A percentile compares a stretch with the other conserved stretches of the same genome.
phyloP scores from a whole-genome alignment of 164 flowering plant genomes.

The Chloranthus sessilifolius region DNA sequence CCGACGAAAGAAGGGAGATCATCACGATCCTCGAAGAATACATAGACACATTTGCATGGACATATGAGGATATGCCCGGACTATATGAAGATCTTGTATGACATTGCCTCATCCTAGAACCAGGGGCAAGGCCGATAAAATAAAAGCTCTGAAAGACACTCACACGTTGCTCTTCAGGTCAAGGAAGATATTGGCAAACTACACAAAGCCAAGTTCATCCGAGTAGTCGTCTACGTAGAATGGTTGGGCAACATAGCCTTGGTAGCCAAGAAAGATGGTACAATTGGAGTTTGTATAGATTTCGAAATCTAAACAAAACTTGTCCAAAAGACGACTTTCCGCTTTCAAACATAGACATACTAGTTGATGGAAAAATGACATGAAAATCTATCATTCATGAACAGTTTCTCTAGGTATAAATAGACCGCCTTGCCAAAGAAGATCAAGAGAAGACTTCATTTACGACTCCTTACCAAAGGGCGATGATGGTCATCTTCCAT shows the following conservation, averaged over 20 bases:
- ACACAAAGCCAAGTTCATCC: no score
- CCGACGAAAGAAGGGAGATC: neutral
- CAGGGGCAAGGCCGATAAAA: neutral
- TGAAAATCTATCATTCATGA: neutral
- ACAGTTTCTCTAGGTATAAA: no score
- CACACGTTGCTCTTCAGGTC: neutral
- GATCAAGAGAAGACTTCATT: neutral
- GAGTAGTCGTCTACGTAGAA: no score
- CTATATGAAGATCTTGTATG: neutral
- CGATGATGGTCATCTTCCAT: slow-evolving; percentile 1
- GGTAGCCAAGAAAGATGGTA: neutral
- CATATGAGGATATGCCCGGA: neutral
- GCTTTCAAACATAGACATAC: neutral
- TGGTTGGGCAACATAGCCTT: neutral
- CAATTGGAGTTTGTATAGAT: neutral
- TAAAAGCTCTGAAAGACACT: neutral
- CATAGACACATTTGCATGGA: neutral
- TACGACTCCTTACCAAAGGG: neutral
- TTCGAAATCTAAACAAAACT: neutral
- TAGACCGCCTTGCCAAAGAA: neutral
- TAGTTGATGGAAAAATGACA: neutral
- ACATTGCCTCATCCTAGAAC: neutral
- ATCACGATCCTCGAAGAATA: neutral
- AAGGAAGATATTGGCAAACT: no score
- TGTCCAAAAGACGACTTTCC: slow-evolving; percentile 1